These are phyloP conservation scores for Pseudohalonectria lignicola DNA, from an alignment of 2,329 filamentous ascomycete genomes.

Conservation along the genomic window DNA sequence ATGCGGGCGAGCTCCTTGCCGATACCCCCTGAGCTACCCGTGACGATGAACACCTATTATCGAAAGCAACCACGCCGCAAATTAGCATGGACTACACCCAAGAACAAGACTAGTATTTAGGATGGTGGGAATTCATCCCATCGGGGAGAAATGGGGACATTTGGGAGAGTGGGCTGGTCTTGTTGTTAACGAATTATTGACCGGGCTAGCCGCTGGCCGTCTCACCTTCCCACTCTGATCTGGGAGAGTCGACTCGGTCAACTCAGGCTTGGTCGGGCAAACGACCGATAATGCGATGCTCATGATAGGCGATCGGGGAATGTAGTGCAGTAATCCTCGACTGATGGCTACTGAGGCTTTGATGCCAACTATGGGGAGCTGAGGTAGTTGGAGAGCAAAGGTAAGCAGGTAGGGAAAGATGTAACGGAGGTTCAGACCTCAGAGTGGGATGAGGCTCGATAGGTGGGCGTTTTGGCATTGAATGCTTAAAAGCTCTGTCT, in stretches of 20 bases:
- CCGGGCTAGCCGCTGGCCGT: not conserved
- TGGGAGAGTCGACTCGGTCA: conserved; percentile 18
- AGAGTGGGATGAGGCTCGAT: too few relatives aligned
- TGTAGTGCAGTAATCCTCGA: not conserved
- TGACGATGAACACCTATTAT: conserved; percentile 36
- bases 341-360: too few relatives aligned
- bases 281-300: not conserved
- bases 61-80: conserved; percentile 18
- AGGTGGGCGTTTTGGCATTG: too few relatives aligned
- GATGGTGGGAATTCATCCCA: not conserved
- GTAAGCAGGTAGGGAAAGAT: not conserved
- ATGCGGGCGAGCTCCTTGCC: conserved; percentile 36
- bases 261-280: conserved; percentile 3
- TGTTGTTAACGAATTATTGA: too few relatives aligned
- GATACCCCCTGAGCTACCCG: conserved; percentile 20
- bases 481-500: too few relatives aligned
- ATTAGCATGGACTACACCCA: conserved; percentile 11
- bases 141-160: not conserved
- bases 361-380: too few relatives aligned
- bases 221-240: conserved; percentile 14
- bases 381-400: not conserved
- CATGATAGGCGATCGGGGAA: not conserved
- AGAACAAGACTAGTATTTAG: not conserved
- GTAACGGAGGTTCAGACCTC: too few relatives aligned
- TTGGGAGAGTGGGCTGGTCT: not conserved